These are phyloP conservation scores for Coemansia sp. DNA, from an alignment of 192 early-diverging fungal genomes.

Conservation along the genomic window DNA sequence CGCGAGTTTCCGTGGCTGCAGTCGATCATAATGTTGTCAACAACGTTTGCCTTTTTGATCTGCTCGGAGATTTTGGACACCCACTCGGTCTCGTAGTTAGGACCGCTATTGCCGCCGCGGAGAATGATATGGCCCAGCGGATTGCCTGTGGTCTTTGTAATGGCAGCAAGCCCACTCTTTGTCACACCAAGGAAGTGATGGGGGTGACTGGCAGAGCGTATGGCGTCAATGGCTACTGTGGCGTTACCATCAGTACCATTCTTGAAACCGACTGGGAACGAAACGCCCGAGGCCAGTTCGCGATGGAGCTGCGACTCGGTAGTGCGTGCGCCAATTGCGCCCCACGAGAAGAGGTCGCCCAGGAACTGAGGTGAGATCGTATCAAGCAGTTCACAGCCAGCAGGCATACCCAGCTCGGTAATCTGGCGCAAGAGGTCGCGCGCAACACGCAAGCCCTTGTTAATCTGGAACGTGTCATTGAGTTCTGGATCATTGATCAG, in stretches of 20 bases:
- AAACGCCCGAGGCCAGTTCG: constrained; percentile 90
- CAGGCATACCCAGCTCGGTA: constrained; percentile 80
- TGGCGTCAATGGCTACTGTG: constrained; percentile 71
- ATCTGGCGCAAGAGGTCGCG: constrained; percentile 76
- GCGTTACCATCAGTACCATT: constrained; percentile 95
- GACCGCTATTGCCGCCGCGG: constrained; percentile 83
- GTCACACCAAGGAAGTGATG: constrained; percentile 95
- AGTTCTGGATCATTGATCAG: constrained; percentile 81
- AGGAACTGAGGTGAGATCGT: constrained; percentile 97
- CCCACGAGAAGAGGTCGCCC: constrained; percentile 92
- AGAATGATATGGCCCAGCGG: constrained; percentile 85
- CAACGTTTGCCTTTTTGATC: constrained; percentile 63
- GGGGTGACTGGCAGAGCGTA: constrained; percentile 66
- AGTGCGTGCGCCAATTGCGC: constrained; percentile 94
- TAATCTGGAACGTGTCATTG: constrained; percentile 86
- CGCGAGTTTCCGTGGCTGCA: constrained; percentile 90
- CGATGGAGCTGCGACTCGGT: constrained; percentile 95
- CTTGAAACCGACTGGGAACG: constrained; percentile 98
- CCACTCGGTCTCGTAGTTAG: constrained; percentile 76
- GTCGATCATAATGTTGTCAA: constrained; percentile 86
- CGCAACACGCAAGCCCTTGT: constrained; percentile 90
- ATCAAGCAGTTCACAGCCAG: constrained; percentile 88
- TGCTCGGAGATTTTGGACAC: constrained; percentile 60
- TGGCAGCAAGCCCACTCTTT: constrained; percentile 89
- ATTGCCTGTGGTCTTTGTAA: constrained; percentile 85